Evolutionary conservation across 1,284 basidiomycete genomes (phyloP).

Genomic region (Boletus holoroseus): DNA sequence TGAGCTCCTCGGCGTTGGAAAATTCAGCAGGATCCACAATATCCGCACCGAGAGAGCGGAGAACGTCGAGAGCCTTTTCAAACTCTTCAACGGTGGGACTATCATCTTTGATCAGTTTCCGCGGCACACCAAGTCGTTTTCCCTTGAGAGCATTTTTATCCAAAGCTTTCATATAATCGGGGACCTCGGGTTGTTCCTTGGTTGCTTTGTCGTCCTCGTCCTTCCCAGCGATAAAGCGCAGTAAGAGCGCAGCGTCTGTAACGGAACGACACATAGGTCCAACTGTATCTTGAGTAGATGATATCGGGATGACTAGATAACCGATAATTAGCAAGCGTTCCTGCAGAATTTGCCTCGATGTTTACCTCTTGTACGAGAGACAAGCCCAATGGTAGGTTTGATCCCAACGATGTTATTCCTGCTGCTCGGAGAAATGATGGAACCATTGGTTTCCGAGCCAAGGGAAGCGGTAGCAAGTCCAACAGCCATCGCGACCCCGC

Average conservation of each 20-base stretch:
- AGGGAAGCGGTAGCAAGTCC: conserved; percentile 48
- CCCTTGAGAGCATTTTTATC: conserved; percentile 36
- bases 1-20: conserved; percentile 34
- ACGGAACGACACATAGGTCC: conserved; percentile 47
- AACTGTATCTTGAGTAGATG: conserved; percentile 46
- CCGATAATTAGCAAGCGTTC: neutral
- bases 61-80: conserved; percentile 36
- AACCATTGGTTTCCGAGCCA: conserved; percentile 50
- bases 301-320: conserved; percentile 44
- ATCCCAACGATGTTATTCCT: conserved; percentile 47
- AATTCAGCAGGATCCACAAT: conserved; percentile 42
- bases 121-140: conserved; percentile 40
- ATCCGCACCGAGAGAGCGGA: conserved; percentile 37
- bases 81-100: conserved; percentile 29
- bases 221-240: conserved; percentile 41
- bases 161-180: conserved; percentile 39
- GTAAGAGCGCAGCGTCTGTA: conserved; percentile 41
- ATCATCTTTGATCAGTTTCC: conserved; percentile 23
- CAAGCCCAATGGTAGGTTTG: conserved; percentile 49
- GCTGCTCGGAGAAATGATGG: conserved; percentile 41
- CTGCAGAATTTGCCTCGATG: neutral
- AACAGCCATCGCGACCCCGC: conserved; percentile 44
- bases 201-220: conserved; percentile 45
- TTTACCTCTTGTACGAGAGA: conserved; percentile 44
- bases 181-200: conserved; percentile 38